phyloP scores from a whole-genome alignment of 2,329 filamentous ascomycete species.

The Passalora sequoiae region DNA sequence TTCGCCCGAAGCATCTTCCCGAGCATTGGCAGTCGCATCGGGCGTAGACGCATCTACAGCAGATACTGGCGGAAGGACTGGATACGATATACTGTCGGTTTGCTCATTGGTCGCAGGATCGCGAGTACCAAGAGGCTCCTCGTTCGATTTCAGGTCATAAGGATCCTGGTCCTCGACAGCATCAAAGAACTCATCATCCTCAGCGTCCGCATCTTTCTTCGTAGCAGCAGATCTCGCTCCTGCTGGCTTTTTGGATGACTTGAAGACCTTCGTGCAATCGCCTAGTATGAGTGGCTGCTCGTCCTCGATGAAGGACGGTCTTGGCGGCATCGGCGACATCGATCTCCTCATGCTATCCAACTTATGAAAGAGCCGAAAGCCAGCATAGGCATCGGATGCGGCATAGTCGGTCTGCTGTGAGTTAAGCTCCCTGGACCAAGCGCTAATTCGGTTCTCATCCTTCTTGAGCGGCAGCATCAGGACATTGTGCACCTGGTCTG shows the following conservation, averaged over 20 bases:
- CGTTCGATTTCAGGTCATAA: conserved; percentile 12
- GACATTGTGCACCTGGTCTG: conserved; percentile 64
- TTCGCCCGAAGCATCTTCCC: not conserved
- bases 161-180: conserved; percentile 26
- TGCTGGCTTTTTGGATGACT: conserved; percentile 5
- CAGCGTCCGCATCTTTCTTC: conserved; percentile 15
- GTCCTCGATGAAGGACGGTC: conserved; percentile 64
- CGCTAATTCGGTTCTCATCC: conserved; percentile 64
- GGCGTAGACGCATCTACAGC: too few species aligned
- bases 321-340: conserved; percentile 65
- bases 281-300: conserved; percentile 58
- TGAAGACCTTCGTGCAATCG: conserved; percentile 34
- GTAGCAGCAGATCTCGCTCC: conserved; percentile 14
- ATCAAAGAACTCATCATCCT: conserved; percentile 34
- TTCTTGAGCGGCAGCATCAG: conserved; percentile 73
- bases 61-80: not conserved
- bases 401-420: conserved; percentile 66
- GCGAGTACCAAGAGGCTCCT: not conserved
- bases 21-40: too few species aligned
- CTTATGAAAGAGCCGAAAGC: conserved; percentile 64
- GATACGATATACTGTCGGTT: not conserved
- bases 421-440: conserved; percentile 64
- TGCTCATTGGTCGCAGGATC: not conserved
- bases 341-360: conserved; percentile 63
- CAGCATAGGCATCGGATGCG: conserved; percentile 78